Conservation (phyloP, 768 basidiomycete genomes). For the Termitomyces bulborhizus region DNA sequence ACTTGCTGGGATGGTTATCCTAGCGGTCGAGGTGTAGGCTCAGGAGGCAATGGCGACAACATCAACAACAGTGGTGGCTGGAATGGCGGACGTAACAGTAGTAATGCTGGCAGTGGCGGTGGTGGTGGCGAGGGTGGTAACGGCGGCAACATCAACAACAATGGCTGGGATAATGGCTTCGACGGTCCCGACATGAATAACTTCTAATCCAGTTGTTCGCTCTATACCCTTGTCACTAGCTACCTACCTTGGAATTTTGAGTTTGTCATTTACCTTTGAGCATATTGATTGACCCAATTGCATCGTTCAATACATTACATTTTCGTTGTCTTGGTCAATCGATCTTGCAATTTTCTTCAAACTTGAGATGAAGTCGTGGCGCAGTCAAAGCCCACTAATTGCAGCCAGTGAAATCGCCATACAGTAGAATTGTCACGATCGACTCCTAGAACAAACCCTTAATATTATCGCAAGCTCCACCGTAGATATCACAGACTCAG, state of each 20-base stretch:
- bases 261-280: neutral
- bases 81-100: neutral
- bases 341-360: no score
- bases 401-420: no score
- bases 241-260: no score
- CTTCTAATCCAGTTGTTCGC: neutral
- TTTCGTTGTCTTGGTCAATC: neutral
- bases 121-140: neutral
- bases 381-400: no score
- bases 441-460: no score
- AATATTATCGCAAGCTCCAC: no score
- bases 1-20: no score
- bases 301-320: neutral
- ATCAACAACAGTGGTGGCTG: neutral
- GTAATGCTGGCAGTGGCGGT: neutral
- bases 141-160: neutral
- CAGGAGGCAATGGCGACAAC: neutral
- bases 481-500: no score
- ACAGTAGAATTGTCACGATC: no score
- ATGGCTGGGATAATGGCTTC: neutral
- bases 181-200: constrained; percentile 4
- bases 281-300: neutral
- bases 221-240: neutral
- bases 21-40: no score
- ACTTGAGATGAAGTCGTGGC: no score